Percentiles rank a stretch among this genome's conserved stretches.
phyloP scores from a whole-genome alignment of 805 yeast genomes.

The Kregervanrija delftensis region DNA sequence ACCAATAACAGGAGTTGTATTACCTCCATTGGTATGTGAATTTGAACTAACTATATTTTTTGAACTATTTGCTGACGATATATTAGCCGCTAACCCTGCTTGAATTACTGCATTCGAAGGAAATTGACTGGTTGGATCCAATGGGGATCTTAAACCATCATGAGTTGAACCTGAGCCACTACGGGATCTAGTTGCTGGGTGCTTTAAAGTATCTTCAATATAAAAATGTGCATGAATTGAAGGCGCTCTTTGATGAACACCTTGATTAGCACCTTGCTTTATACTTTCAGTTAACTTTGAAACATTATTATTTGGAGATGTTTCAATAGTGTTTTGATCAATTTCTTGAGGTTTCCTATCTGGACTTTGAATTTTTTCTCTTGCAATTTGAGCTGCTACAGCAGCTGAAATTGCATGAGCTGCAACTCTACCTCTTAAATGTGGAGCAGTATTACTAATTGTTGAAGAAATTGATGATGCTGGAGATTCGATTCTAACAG shows the following conservation, averaged over 20 bases:
- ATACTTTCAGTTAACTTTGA: slow-evolving; percentile 23
- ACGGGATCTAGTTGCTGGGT: slow-evolving; percentile 30
- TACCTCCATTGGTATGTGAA: slow-evolving; percentile 1
- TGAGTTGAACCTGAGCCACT: slow-evolving; percentile 26
- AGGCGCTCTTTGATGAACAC: slow-evolving; percentile 43
- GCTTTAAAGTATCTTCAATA: slow-evolving; percentile 61
- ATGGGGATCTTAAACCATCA: slow-evolving; percentile 12
- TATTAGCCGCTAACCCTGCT: not conserved
- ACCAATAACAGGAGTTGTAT: no score
- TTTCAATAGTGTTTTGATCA: no score
- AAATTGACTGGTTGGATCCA: not conserved
- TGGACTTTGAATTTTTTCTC: slow-evolving; percentile 14
- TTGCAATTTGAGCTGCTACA: slow-evolving; percentile 33
- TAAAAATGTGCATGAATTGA: slow-evolving; percentile 77
- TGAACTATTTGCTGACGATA: slow-evolving; percentile 3
- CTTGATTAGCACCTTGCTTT: not conserved
- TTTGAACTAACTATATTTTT: not conserved
- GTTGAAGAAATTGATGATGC: not conserved
- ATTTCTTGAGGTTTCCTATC: not conserved
- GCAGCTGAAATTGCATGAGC: slow-evolving; percentile 33
- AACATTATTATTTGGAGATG: no score
- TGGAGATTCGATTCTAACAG: not conserved
- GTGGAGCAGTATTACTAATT: slow-evolving; percentile 10
- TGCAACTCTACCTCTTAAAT: slow-evolving; percentile 31
- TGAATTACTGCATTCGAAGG: not conserved